These are phyloP conservation scores for Juncus inflexus DNA, from an alignment of 176 grass and related monocot species.

Conservation along the genomic window DNA sequence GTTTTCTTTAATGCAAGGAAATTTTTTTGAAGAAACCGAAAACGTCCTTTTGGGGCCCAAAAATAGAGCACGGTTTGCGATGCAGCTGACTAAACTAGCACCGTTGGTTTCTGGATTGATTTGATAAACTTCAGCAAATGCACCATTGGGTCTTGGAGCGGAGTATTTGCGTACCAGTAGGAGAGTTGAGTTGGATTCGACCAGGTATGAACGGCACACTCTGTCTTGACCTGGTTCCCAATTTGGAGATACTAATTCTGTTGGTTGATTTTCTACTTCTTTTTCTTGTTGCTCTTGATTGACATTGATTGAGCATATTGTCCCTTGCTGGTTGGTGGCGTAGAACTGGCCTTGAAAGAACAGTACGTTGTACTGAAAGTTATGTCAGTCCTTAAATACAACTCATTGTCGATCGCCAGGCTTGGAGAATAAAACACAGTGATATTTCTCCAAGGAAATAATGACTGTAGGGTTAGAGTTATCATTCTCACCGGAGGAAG, in stretches of 20 bases:
- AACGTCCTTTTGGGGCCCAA: constrained; percentile 3
- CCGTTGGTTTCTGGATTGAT: background rate
- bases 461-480: constrained; percentile 19
- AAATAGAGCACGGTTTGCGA: constrained; percentile 22
- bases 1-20: constrained; percentile 5
- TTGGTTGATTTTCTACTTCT: background rate
- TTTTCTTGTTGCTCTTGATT: background rate
- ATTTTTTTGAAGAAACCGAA: background rate
- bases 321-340: background rate
- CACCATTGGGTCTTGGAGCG: background rate
- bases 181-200: background rate
- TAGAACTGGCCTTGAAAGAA: constrained; percentile 17
- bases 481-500: no score
- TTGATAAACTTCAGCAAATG: background rate
- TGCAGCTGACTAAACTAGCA: background rate
- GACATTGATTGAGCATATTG: no score
- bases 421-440: constrained; percentile 13
- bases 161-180: background rate
- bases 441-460: constrained; percentile 15
- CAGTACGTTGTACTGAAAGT: constrained; percentile 2
- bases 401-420: constrained; percentile 3
- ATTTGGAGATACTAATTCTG: background rate
- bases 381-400: background rate
- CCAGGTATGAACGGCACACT: background rate
- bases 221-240: no score